Evolutionary conservation across 345 rosid genomes (phyloP).

Genomic region (Populus deltoides): DNA sequence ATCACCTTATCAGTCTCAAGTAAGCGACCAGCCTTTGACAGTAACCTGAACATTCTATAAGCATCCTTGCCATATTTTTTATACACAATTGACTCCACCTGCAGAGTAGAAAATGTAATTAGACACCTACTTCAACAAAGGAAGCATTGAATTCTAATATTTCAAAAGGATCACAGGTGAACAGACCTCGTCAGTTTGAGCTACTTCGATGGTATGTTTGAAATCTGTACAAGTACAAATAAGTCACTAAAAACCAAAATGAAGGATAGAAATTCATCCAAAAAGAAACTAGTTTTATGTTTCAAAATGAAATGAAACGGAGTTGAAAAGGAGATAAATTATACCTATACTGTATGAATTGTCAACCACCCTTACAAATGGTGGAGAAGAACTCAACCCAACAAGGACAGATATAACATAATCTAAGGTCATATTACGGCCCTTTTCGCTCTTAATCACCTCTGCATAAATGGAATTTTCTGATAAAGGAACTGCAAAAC

Average conservation of each 20-base stretch:
- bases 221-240: conserved; percentile 47
- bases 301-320: neutral
- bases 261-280: neutral
- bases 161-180: neutral
- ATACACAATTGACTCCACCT: conserved; percentile 72
- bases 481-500: conserved; percentile 62
- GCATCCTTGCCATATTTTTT: conserved; percentile 71
- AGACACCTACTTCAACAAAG: conserved; percentile 1
- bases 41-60: conserved; percentile 68
- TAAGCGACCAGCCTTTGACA: conserved; percentile 45
- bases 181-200: conserved; percentile 78
- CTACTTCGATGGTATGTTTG: conserved; percentile 57
- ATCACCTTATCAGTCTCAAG: conserved; percentile 79
- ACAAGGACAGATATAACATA: conserved; percentile 59
- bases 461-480: conserved; percentile 69
- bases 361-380: conserved; percentile 38
- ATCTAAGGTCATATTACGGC: conserved; percentile 68
- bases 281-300: neutral
- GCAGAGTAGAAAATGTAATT: conserved; percentile 13
- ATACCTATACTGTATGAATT: conserved; percentile 62
- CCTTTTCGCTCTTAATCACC: conserved; percentile 71
- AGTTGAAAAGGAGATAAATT: conserved; percentile 9
- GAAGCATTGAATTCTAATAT: neutral
- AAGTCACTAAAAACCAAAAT: conserved; percentile 4
- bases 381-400: conserved; percentile 51